Evolutionary conservation across 495 filamentous ascomycete species (phyloP).

Genomic region (Penicillium salamii): DNA sequence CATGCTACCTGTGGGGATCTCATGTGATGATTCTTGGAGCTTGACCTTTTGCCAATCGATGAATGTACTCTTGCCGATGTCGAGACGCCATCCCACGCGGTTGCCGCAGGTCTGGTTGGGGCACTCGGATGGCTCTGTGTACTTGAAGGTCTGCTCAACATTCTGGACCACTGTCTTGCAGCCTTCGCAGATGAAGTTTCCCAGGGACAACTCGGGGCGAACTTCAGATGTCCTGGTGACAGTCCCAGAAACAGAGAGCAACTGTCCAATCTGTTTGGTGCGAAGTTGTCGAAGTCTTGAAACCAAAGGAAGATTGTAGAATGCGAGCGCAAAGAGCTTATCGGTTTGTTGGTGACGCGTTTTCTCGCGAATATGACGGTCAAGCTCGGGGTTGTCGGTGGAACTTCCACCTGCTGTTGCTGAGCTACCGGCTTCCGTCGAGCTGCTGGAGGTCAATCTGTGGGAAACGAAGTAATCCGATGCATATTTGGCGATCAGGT

Average conservation of each 20-base stretch:
- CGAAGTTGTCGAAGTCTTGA: slow-evolving; percentile 85
- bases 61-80: slow-evolving; percentile 96
- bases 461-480: slow-evolving; percentile 91
- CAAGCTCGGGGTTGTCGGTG: slow-evolving; percentile 50
- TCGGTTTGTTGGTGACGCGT: slow-evolving; percentile 94
- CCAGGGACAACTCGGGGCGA: slow-evolving; percentile 85
- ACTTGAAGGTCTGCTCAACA: slow-evolving; percentile 96
- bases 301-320: slow-evolving; percentile 95
- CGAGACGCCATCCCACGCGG: slow-evolving; percentile 83
- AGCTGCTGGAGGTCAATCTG: slow-evolving; percentile 66
- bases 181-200: slow-evolving; percentile 86
- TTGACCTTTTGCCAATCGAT: slow-evolving; percentile 99
- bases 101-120: slow-evolving; percentile 91
- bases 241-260: slow-evolving; percentile 93
- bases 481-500: slow-evolving; percentile 89
- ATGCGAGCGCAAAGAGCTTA: slow-evolving; percentile 90
- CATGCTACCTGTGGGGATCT: slow-evolving; percentile 99
- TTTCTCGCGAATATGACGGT: slow-evolving; percentile 46
- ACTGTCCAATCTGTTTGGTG: slow-evolving; percentile 84
- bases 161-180: slow-evolving; percentile 80
- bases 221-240: slow-evolving; percentile 97
- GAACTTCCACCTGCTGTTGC: slow-evolving; percentile 65
- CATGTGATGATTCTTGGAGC: slow-evolving; percentile 94
- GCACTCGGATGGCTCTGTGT: slow-evolving; percentile 94
- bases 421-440: slow-evolving; percentile 64